phyloP scores from a whole-genome alignment of 495 filamentous ascomycete species.

The Darksidea phi region DNA sequence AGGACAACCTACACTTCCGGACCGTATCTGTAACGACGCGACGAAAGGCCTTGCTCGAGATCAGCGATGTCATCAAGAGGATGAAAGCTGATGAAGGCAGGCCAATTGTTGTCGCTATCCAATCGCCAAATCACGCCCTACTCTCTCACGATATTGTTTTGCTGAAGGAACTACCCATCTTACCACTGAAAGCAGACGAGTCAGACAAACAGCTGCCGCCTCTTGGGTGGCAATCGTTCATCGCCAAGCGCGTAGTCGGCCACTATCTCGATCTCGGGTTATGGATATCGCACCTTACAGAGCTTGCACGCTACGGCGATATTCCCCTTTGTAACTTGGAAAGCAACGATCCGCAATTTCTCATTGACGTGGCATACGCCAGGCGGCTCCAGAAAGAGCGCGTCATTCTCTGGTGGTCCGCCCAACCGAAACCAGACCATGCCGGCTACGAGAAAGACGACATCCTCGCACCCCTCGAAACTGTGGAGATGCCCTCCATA shows the following conservation, averaged over 20 bases:
- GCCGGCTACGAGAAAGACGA: slow-evolving; percentile 95
- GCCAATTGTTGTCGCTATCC: slow-evolving; percentile 79
- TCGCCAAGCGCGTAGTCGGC: slow-evolving; percentile 78
- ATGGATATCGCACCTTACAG: slow-evolving; percentile 85
- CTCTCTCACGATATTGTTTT: slow-evolving; percentile 82
- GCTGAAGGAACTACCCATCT: slow-evolving; percentile 77
- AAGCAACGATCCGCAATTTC: slow-evolving; percentile 84
- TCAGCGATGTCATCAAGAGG: slow-evolving; percentile 82
- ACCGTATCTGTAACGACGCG: slow-evolving; percentile 82
- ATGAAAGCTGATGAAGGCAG: slow-evolving; percentile 77
- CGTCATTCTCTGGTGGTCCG: slow-evolving; percentile 98
- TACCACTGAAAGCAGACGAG: slow-evolving; percentile 76
- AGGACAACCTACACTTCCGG: slow-evolving; percentile 82
- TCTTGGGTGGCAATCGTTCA: slow-evolving; percentile 89
- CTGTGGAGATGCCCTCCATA: slow-evolving; percentile 88
- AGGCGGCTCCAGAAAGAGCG: slow-evolving; percentile 85
- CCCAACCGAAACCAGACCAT: slow-evolving; percentile 81
- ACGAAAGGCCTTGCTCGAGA: slow-evolving; percentile 81
- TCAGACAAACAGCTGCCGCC: slow-evolving; percentile 85
- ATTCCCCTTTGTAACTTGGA: slow-evolving; percentile 95
- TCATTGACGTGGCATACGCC: slow-evolving; percentile 96
- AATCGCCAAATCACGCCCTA: slow-evolving; percentile 79
- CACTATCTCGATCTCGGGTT: slow-evolving; percentile 87
- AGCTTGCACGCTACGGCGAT: slow-evolving; percentile 87
- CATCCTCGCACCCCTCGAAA: slow-evolving; percentile 76